phyloP scores from a whole-genome alignment of 768 basidiomycete genomes.

The Rhodotorula toruloides region DNA sequence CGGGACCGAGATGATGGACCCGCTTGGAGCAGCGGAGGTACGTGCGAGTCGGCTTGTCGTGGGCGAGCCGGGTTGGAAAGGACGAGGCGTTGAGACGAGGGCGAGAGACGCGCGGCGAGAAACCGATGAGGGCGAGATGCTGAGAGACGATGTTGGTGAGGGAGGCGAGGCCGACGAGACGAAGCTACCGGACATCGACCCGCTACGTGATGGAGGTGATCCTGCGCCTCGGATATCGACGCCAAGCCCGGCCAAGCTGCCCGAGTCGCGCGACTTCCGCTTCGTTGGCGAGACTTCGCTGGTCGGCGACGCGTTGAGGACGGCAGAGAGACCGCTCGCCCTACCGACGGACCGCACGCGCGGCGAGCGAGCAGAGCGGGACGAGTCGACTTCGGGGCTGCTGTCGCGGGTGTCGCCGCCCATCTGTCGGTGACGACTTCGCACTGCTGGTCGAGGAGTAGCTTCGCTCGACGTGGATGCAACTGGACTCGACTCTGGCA shows the following conservation, averaged over 20 bases:
- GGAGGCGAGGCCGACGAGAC: slow-evolving; percentile 14
- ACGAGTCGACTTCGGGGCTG: slow-evolving; percentile 21
- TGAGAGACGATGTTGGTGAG: slow-evolving; percentile 22
- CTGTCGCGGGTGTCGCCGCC: slow-evolving; percentile 11
- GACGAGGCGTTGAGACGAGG: slow-evolving; percentile 24
- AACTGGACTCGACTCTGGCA: slow-evolving; percentile 5
- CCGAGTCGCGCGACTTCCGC: slow-evolving; percentile 15
- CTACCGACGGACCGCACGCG: slow-evolving; percentile 26
- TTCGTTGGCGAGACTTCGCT: neutral
- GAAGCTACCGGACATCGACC: neutral
- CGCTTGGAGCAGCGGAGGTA: neutral
- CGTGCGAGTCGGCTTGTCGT: slow-evolving; percentile 1
- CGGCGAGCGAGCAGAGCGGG: slow-evolving; percentile 3
- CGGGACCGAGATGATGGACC: slow-evolving; percentile 5
- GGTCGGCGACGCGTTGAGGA: slow-evolving; percentile 2
- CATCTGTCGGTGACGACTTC: neutral
- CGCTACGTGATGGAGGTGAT: slow-evolving; percentile 3
- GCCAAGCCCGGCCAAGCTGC: slow-evolving; percentile 1
- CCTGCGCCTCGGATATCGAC: neutral
- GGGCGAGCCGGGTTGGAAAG: slow-evolving; percentile 24
- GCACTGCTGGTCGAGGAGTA: slow-evolving; percentile 19
- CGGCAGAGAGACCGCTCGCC: slow-evolving; percentile 18
- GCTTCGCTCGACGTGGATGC: neutral
- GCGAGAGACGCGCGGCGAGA: slow-evolving; percentile 33
- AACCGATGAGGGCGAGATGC: slow-evolving; percentile 21